Evolutionary conservation across 1,139 yeast genomes (phyloP), one percentile per base, ranked within the genome.

Genomic region (Arxiozyma heterogenica): DNA sequence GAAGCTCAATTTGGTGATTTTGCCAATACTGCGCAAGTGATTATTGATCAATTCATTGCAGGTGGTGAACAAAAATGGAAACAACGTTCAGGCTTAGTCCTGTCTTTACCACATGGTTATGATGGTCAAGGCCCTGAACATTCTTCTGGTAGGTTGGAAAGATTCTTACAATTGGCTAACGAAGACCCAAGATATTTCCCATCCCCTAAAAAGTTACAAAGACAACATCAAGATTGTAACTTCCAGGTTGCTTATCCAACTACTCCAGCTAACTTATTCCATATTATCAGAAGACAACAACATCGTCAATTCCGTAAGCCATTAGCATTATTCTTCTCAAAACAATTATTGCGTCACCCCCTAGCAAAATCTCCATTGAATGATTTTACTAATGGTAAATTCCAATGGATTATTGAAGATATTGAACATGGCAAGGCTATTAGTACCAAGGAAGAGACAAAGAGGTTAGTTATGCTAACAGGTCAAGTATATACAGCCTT

Each of bases 41-140:
- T 94, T 64, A 80, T 89, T 65, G 99, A 94, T 74, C 98, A 94
- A 78, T 94, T 93, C 72, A 81, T 94, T 69, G 89, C 98, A 50
- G 90, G 93, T 70, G 98, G 95, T 71, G 99, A 94, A 77, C 83
- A 90, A 63, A 94, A 94, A 76, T 94, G 99, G 99, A 87, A 88
- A 72, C 98, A 94, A 80, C 87, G 99, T 76, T 87, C 96, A 21
- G 99, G 99, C 71, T 73, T 94, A 61, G 96, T 93, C 51, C 76
- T 94, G 65, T 88, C 98, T 6, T 81, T 94, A 73, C 99, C 99
- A 58, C 99, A 94, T 72, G 99, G 99, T 76, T 94, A 91, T 72
- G 99, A 94, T 73, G 99, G 99, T 64, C 98, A 93, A 78, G 99
- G 99, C 67, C 98, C 98, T 62, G 99, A 94, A 77, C 99, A 94